These are phyloP conservation scores for Argentina anserina DNA, from an alignment of 306 rosid genomes.

Conservation along the genomic window DNA sequence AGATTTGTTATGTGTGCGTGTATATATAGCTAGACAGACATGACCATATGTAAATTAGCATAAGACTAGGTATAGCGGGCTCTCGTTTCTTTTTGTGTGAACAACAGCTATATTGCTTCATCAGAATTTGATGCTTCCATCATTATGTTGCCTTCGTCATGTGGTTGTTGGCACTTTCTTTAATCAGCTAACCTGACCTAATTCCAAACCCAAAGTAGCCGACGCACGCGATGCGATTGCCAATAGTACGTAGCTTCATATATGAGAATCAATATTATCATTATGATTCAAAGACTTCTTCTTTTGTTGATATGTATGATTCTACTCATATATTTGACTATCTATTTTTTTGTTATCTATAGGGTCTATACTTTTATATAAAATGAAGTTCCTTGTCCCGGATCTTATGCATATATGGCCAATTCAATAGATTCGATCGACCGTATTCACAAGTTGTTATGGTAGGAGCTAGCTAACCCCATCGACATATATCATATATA, in stretches of 20 bases:
- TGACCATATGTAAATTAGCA: neutral
- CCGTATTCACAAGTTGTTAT: neutral
- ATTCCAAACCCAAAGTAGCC: neutral
- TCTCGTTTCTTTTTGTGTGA: neutral
- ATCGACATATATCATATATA: no score
- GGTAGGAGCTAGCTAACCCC: no score
- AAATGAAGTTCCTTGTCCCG: neutral
- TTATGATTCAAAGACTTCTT: neutral
- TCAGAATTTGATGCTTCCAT: neutral
- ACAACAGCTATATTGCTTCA: neutral
- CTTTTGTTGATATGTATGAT: neutral
- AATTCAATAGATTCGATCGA: neutral
- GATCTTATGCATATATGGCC: neutral
- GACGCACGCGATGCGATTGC: neutral
- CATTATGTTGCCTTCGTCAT: neutral
- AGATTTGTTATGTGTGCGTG: neutral
- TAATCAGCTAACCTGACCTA: neutral
- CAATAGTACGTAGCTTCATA: neutral
- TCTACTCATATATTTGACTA: neutral
- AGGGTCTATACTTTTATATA: neutral
- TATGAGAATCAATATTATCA: neutral
- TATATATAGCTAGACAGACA: neutral
- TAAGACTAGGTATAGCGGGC: neutral
- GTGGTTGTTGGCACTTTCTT: neutral
- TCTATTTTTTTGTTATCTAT: neutral